Conservation (phyloP, 257 asterid genomes). For the Pogostemon cablin region DNA sequence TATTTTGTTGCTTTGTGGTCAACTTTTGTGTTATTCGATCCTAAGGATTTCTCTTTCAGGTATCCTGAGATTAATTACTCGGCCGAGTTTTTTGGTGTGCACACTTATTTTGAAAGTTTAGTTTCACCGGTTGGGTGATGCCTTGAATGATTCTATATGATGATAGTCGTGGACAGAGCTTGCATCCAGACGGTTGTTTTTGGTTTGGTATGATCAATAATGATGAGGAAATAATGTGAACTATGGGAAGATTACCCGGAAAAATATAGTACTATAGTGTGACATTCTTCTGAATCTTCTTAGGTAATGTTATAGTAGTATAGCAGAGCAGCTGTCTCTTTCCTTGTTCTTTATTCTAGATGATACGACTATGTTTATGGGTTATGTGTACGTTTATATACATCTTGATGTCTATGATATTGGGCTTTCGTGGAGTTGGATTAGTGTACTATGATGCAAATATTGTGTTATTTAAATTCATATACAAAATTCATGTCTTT, state of each 20-base stretch:
- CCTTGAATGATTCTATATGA: background rate
- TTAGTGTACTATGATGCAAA: background rate
- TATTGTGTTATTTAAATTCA: background rate
- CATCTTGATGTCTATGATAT: background rate
- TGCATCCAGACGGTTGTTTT: background rate
- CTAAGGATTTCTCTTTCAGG: conserved; percentile 36
- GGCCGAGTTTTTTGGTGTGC: background rate
- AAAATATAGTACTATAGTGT: background rate
- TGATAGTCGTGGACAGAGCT: background rate
- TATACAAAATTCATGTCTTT: no score
- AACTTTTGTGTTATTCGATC: conserved; percentile 41
- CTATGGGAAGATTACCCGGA: background rate
- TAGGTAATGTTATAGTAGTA: background rate
- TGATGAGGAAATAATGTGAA: background rate
- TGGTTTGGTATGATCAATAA: no score
- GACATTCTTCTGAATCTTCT: background rate
- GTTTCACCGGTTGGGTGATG: conserved; percentile 39
- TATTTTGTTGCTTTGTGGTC: conserved; percentile 44
- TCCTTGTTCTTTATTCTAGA: background rate
- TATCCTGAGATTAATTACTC: conserved; percentile 34
- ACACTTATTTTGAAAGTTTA: conserved; percentile 47
- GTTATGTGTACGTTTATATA: background rate
- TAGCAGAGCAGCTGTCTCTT: background rate
- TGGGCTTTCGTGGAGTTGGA: background rate
- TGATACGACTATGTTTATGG: background rate